Conservation (phyloP, 2,329 filamentous ascomycete genomes). For the Xylariaceae sp. region DNA sequence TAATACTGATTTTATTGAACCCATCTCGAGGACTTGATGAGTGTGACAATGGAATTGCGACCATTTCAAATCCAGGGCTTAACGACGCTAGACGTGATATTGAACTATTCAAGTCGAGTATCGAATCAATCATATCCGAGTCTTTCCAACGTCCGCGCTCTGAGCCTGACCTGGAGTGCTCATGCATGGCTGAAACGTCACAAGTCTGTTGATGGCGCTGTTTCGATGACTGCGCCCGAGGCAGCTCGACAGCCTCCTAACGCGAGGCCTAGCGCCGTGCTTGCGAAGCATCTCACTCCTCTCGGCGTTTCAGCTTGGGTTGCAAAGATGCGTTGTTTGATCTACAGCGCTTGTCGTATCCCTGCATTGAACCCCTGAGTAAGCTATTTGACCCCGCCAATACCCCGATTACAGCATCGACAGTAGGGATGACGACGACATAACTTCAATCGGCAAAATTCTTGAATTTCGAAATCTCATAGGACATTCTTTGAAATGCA, state of each 20-base stretch:
- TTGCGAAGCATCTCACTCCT: neutral
- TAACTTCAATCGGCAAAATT: neutral
- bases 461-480: neutral
- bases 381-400: constrained; percentile 19
- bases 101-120: too few relatives aligned
- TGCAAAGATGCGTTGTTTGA: constrained; percentile 21
- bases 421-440: too few relatives aligned
- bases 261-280: neutral
- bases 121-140: neutral
- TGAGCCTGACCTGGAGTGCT: constrained; percentile 7
- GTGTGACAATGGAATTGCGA: neutral
- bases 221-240: constrained; percentile 2
- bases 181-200: constrained; percentile 25
- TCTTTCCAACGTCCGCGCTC: neutral
- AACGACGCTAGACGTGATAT: too few relatives aligned
- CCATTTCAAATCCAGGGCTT: too few relatives aligned
- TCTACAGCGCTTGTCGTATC: constrained; percentile 8
- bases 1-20: constrained; percentile 17
- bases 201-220: constrained; percentile 1
- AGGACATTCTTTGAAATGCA: constrained; percentile 16
- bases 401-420: neutral
- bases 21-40: constrained; percentile 10
- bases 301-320: neutral
- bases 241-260: neutral
- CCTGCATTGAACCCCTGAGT: constrained; percentile 23